These are phyloP conservation scores for Fusarium abutilonis DNA, from an alignment of 2,329 filamentous ascomycete species.

Conservation along the genomic window DNA sequence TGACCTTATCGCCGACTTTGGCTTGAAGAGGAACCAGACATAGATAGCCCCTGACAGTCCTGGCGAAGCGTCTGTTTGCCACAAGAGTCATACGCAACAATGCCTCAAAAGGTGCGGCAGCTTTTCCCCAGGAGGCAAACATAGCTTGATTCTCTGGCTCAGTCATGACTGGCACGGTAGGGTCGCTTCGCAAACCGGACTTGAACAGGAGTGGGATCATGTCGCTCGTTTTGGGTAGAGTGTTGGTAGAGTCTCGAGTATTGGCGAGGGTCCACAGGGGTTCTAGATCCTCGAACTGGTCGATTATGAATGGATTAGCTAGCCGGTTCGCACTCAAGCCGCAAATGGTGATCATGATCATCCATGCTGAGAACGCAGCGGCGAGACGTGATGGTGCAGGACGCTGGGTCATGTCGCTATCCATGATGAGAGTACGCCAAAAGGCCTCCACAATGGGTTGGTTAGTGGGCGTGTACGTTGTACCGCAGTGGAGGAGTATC, in stretches of 20 bases:
- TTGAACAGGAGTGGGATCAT: slow-evolving; percentile 25
- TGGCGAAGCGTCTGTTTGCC: slow-evolving; percentile 30
- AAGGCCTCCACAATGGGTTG: slow-evolving; percentile 44
- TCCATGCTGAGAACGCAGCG: slow-evolving; percentile 30
- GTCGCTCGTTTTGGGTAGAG: slow-evolving; percentile 31
- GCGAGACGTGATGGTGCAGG: slow-evolving; percentile 30
- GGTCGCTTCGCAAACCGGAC: slow-evolving; percentile 22
- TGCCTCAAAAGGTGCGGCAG: slow-evolving; percentile 31
- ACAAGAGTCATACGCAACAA: slow-evolving; percentile 24
- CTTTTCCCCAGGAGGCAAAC: slow-evolving; percentile 17
- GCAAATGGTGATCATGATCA: slow-evolving; percentile 26
- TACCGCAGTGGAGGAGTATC: slow-evolving; percentile 39
- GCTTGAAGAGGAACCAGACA: slow-evolving; percentile 33
- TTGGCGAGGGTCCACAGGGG: slow-evolving; percentile 38
- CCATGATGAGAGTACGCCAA: slow-evolving; percentile 44
- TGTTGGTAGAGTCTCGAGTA: slow-evolving; percentile 26
- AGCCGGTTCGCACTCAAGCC: slow-evolving; percentile 9
- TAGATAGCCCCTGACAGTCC: slow-evolving; percentile 33
- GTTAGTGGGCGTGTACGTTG: slow-evolving; percentile 28
- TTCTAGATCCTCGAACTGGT: slow-evolving; percentile 36
- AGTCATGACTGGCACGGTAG: slow-evolving; percentile 13
- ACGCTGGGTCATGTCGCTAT: slow-evolving; percentile 34
- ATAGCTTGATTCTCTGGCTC: slow-evolving; percentile 12
- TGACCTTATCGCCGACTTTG: slow-evolving; percentile 27
- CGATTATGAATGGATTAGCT: slow-evolving; percentile 19